A percentile compares a stretch with the other conserved stretches of the same genome.
phyloP scores from a whole-genome alignment of 2,329 filamentous ascomycete species.

The Dendryphion nanum region DNA sequence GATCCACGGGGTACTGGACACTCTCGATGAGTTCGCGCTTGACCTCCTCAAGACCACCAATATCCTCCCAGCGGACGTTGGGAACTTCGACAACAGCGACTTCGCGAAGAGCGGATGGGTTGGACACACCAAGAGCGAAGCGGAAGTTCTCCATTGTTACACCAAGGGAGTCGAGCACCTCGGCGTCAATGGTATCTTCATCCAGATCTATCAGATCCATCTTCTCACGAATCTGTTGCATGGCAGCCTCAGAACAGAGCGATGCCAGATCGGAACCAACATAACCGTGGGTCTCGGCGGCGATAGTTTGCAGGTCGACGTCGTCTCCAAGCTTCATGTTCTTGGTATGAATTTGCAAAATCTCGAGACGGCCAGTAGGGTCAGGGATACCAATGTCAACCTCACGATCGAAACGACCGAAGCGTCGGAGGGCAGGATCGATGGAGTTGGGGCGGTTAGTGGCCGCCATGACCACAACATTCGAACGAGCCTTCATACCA shows the following conservation, averaged over 20 bases:
- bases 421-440: conserved; percentile 93
- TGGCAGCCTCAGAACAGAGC: conserved; percentile 96
- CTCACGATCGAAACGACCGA: conserved; percentile 98
- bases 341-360: conserved; percentile 99
- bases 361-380: conserved; percentile 96
- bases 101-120: conserved; percentile 97
- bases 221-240: conserved; percentile 99
- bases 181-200: conserved; percentile 97
- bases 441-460: conserved; percentile 99
- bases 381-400: conserved; percentile 98
- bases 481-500: conserved; percentile 98
- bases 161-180: conserved; percentile 95
- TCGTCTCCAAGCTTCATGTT: conserved; percentile 99
- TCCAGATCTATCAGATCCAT: conserved; percentile 99
- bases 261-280: conserved; percentile 98
- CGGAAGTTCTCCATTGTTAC: conserved; percentile 99
- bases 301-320: conserved; percentile 94
- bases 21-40: conserved; percentile 99
- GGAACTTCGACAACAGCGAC: conserved; percentile 98
- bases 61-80: conserved; percentile 99
- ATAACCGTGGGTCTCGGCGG: conserved; percentile 96
- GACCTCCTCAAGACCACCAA: conserved; percentile 96
- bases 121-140: conserved; percentile 95
- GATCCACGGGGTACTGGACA: conserved; percentile 98
- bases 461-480: conserved; percentile 98